These are phyloP conservation scores for Erythrophleum ivorense DNA, from an alignment of 331 rosid genomes.

Conservation along the genomic window DNA sequence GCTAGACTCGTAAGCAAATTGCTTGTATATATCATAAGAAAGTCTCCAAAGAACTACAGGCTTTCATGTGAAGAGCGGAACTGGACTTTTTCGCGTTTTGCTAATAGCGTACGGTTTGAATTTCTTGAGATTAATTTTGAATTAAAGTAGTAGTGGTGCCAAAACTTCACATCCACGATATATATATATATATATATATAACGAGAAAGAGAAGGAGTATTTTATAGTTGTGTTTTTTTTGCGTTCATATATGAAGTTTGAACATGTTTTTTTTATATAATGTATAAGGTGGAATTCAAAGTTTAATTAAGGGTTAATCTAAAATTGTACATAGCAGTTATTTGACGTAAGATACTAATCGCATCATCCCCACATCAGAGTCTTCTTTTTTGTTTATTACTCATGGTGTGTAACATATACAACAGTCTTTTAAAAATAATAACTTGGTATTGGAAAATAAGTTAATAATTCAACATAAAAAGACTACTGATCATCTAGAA, in stretches of 20 bases:
- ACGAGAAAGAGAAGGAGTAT: background rate
- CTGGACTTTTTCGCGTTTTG: too few relatives aligned
- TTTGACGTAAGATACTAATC: too few relatives aligned
- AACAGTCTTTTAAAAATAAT: too few relatives aligned
- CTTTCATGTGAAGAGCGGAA: background rate
- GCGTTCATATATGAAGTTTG: background rate
- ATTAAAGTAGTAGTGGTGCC: background rate
- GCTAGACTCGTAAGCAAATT: background rate
- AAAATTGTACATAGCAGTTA: too few relatives aligned
- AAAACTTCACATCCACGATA: background rate
- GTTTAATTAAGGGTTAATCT: background rate
- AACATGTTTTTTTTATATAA: background rate
- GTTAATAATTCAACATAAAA: background rate
- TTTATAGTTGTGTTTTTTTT: background rate
- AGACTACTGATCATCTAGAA: background rate
- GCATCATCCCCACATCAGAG: too few relatives aligned
- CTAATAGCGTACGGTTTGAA: background rate
- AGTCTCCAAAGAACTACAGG: too few relatives aligned
- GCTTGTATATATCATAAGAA: background rate
- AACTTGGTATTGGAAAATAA: background rate
- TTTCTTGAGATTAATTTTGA: too few relatives aligned
- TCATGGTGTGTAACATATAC: too few relatives aligned
- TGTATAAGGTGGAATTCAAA: background rate
- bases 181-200: too few relatives aligned
- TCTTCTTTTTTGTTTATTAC: too few relatives aligned